Conservation (phyloP, 768 basidiomycete species). For the Agrocybe pediades region DNA sequence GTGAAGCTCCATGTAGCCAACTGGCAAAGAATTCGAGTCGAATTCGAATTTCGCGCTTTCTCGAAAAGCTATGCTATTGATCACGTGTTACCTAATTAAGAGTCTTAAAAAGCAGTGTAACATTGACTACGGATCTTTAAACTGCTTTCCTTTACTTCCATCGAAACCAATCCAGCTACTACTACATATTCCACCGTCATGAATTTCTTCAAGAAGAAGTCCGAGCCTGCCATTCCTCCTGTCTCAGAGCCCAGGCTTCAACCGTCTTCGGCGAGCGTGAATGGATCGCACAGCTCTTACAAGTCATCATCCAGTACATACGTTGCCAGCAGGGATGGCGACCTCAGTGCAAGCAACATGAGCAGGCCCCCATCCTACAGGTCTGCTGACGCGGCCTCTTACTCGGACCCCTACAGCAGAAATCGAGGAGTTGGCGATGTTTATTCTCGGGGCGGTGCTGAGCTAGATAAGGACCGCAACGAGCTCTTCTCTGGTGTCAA, state of each 20-base stretch:
- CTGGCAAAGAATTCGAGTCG: no score
- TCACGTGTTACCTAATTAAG: no score
- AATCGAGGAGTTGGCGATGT: constrained; percentile 59
- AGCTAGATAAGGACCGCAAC: constrained; percentile 66
- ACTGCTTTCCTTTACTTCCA: background rate
- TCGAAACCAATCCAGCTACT: constrained; percentile 11
- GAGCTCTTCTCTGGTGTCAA: constrained; percentile 80
- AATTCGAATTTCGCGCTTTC: no score
- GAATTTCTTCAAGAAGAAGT: constrained; percentile 72
- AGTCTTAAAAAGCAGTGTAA: no score
- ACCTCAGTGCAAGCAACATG: constrained; percentile 43
- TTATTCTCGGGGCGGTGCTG: constrained; percentile 63
- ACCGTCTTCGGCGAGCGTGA: constrained; percentile 19
- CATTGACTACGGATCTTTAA: background rate
- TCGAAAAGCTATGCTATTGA: no score
- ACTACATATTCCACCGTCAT: constrained; percentile 47
- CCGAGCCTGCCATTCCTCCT: constrained; percentile 70
- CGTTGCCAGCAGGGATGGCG: constrained; percentile 69
- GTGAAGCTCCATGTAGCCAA: no score
- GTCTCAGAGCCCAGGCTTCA: constrained; percentile 37
- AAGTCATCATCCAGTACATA: constrained; percentile 64
- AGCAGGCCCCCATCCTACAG: constrained; percentile 20
- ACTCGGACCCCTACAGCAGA: constrained; percentile 51
- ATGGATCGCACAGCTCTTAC: constrained; percentile 12
- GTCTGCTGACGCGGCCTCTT: constrained; percentile 17